Base-by-base conservation (phyloP, 805 yeast species). In the Metschnikowia lunata region DNA sequence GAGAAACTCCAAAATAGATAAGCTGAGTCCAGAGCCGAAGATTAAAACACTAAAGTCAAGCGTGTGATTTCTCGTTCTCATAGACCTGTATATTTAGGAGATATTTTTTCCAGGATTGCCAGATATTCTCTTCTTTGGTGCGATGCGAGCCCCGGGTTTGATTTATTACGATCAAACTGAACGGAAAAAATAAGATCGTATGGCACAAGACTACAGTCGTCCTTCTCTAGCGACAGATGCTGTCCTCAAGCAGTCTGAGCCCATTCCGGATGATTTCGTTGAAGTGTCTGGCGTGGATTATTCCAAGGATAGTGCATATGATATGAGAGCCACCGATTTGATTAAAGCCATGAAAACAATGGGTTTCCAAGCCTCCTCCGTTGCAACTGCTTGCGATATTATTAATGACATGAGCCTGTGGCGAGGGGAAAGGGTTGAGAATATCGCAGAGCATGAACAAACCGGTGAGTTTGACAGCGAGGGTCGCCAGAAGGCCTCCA, bases 291-390 rank as follows among this genome's bases (percentile, higher is more conserved):
- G 99, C 45, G 81, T 93, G 40, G 97, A 93, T 66, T 93, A 91
- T 68, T 82, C 91, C 37, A 76, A 81, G 55, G 83, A 85, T 34
- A 79, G 77, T 40, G 85, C 91, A 44, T 78, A 77, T 55, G 80
- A 90, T 65, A 80, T 87, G 78, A 72, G 75, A 36, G 99, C 98
- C 34, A 73, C 75, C 11, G 90, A 87, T 57, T 72, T 93, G 52
- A 77, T 93, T 51, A 72, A 71, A 30, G 79, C 91, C 29, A 93
- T 95, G 99, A 82, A 74, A 56, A 82, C 81, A 32, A 93, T 95
- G 97, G 99, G 99, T 7, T 93, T 91, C 73, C 99, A 93, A 71
- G 99, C 95, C 8, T 79, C 90, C 7, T 76, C 91, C 7, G 75
- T 93, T 37, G 83, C 89, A 29, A 75, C 81, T 54, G 97, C 97